phyloP scores from a whole-genome alignment of 2,329 filamentous ascomycete genomes.

The Teratosphaeriaceae sp. region DNA sequence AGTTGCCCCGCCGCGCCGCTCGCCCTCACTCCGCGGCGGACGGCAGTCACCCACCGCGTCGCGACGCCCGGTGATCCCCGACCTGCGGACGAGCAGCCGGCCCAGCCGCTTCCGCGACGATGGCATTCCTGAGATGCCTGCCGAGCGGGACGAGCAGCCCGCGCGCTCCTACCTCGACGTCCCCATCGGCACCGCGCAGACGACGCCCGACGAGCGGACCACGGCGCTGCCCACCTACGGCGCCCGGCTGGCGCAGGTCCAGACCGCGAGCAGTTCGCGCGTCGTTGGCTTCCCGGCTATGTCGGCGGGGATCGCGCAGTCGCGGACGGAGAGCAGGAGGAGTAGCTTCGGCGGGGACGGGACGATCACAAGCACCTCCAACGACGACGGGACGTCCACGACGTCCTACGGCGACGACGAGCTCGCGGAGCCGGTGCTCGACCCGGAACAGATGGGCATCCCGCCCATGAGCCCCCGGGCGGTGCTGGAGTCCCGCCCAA shows the following conservation, averaged over 20 bases:
- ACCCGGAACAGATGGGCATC: not conserved
- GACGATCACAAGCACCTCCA: not conserved
- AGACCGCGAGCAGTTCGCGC: no score
- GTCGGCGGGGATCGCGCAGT: no score
- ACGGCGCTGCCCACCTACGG: not conserved
- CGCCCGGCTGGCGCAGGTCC: no score
- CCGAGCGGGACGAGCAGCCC: not conserved
- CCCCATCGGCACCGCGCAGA: not conserved
- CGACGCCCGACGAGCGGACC: not conserved
- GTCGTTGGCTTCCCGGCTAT: not conserved
- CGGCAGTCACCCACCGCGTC: no score
- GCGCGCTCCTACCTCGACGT: not conserved
- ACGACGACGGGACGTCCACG: not conserved
- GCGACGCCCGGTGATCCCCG: not conserved
- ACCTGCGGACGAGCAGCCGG: not conserved
- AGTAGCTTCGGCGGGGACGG: not conserved
- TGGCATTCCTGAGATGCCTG: not conserved
- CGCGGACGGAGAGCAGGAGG: not conserved
- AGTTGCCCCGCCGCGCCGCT: not conserved
- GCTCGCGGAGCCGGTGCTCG: not conserved
- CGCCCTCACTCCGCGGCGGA: no score
- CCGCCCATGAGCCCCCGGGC: not conserved
- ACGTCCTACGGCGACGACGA: not conserved
- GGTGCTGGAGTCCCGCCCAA: not conserved
- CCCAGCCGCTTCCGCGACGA: not conserved